Evolutionary conservation across 1,139 yeast genomes (phyloP).

Genomic region (Wickerhamomyces sp.): DNA sequence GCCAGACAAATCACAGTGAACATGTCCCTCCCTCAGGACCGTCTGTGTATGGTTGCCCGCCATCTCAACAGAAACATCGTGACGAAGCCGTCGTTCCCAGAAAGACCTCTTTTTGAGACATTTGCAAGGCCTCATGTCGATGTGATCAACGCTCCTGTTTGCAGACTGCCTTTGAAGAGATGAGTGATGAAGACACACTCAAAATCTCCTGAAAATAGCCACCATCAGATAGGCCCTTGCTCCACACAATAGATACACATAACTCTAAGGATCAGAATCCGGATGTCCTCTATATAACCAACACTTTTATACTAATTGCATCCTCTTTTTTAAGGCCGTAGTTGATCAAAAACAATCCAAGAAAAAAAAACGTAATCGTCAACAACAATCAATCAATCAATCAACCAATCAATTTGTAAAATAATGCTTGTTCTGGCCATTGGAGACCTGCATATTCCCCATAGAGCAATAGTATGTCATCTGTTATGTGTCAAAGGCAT

Average conservation of each 20-base stretch:
- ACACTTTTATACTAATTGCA: too few species aligned
- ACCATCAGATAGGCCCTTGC: too few species aligned
- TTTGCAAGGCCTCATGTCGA: background rate
- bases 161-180: background rate
- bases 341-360: background rate
- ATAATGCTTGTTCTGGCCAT: conserved; percentile 65
- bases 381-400: background rate
- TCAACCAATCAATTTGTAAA: background rate
- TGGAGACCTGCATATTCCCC: conserved; percentile 89
- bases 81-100: background rate
- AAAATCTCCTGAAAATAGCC: too few species aligned
- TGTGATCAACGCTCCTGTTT: background rate
- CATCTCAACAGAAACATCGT: background rate
- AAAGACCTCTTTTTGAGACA: background rate
- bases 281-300: too few species aligned
- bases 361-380: background rate
- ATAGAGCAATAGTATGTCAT: conserved; percentile 55
- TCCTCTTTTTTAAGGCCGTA: too few species aligned
- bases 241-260: too few species aligned
- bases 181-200: background rate
- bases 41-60: background rate
- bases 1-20: background rate
- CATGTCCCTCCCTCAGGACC: background rate
- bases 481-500: background rate
- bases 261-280: too few species aligned